Evolutionary conservation across 331 rosid genomes (phyloP).

Genomic region (Pyrus hybrid): DNA sequence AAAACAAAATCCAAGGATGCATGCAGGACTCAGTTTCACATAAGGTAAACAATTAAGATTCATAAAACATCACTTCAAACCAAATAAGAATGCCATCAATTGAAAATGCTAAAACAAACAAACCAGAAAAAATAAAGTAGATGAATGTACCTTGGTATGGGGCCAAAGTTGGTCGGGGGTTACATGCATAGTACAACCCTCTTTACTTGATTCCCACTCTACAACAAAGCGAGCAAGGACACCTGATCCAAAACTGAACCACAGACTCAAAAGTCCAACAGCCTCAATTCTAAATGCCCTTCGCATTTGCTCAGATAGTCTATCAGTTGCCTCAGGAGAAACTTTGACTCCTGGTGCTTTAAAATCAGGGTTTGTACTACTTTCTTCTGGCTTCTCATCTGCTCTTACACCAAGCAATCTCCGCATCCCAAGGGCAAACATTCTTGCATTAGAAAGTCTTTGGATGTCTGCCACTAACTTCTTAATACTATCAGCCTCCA

Average conservation of each 20-base stretch:
- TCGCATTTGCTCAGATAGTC: constrained; percentile 80
- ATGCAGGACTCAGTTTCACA: background rate
- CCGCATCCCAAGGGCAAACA: constrained; percentile 92
- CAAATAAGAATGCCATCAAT: background rate
- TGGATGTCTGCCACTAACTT: constrained; percentile 84
- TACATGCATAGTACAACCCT: constrained; percentile 99
- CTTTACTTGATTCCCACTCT: constrained; percentile 96
- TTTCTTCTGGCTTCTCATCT: constrained; percentile 82
- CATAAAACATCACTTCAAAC: background rate
- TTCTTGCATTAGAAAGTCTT: constrained; percentile 95
- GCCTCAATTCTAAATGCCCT: constrained; percentile 94
- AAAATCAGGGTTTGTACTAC: constrained; percentile 37
- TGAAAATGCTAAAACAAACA: background rate
- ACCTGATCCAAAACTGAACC: constrained; percentile 96
- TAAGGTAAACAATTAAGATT: background rate
- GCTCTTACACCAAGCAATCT: constrained; percentile 76
- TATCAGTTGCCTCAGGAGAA: constrained; percentile 58
- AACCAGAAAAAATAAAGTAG: background rate
- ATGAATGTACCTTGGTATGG: constrained; percentile 76
- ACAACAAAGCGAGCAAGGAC: constrained; percentile 96
- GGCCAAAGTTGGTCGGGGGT: constrained; percentile 99
- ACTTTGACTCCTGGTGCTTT: constrained; percentile 54
- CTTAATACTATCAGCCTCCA: constrained; percentile 82
- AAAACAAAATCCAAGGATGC: background rate
- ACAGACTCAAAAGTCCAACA: constrained; percentile 90